Conservation (phyloP, 2,329 filamentous ascomycete species). For the Penicillium sp. region DNA sequence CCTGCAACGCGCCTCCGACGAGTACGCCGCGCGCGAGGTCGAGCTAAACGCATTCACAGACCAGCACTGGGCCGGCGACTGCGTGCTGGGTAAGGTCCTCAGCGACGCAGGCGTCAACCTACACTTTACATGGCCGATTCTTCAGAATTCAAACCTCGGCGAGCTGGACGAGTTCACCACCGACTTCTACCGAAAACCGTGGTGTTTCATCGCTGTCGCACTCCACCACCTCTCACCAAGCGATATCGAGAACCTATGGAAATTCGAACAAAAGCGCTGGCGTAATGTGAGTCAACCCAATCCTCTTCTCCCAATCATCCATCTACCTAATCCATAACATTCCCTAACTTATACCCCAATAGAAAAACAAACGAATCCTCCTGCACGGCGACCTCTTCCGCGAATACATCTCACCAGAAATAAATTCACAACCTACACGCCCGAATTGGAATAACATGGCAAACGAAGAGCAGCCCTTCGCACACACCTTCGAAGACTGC, state of each 20-base stretch:
- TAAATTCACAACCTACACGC: conserved; percentile 25
- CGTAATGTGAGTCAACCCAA: conserved; percentile 53
- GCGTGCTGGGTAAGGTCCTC: conserved; percentile 50
- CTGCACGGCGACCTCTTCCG: conserved; percentile 39
- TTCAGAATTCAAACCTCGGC: conserved; percentile 44
- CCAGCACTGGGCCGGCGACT: conserved; percentile 51
- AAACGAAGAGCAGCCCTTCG: conserved; percentile 28
- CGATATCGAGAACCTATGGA: conserved; percentile 45
- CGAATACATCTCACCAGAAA: conserved; percentile 35
- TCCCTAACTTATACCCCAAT: neutral
- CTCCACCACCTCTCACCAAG: conserved; percentile 49
- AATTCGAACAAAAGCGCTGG: conserved; percentile 53
- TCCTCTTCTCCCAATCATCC: neutral
- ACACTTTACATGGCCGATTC: conserved; percentile 48
- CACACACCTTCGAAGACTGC: conserved; percentile 32
- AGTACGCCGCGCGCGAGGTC: conserved; percentile 42
- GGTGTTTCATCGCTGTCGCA: conserved; percentile 51
- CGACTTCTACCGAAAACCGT: conserved; percentile 42
- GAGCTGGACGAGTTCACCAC: conserved; percentile 45
- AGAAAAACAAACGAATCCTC: conserved; percentile 28
- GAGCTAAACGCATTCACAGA: conserved; percentile 48
- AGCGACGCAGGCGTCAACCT: conserved; percentile 47
- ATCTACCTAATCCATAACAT: too few relatives aligned
- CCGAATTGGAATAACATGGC: conserved; percentile 38
- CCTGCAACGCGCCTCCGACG: conserved; percentile 44